Base-by-base conservation (phyloP, 140 eudicot genomes). In the Cichorium intybus region DNA sequence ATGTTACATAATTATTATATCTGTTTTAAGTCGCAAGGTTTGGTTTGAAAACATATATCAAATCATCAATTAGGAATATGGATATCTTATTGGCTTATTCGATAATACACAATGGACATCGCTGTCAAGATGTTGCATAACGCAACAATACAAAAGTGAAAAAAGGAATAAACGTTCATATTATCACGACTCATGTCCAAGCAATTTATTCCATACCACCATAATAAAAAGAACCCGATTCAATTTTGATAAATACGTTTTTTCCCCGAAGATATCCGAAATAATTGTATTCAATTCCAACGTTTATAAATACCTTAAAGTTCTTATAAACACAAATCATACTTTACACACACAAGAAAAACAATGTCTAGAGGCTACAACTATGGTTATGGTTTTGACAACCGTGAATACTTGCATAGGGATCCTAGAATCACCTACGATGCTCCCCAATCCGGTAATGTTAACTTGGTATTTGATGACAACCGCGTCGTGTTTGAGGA, bases 211-310 rank as follows among this genome's bases (percentile, higher is more conserved):
- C 81, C 24, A 5, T 47, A 1, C 29, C 62, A 26, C 62, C 71
- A 68, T 64, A 50, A 70, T 57, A 46, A 49, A 20, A 12, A 43
- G 87, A 78, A 82, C 68, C 17, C 18, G 68, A 78, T 82, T 66
- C 87, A 41, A 29, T 52, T 27, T 16, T 0, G 49, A 41, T 29
- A 68, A 70, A 7, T 56, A 60, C 20, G 29, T 61, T 77, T 18
- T 45, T 23, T 35, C 54, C 20, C 23, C 1, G n/a, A n/a, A n/a
- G n/a, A 74, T 52, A 45, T 56, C 29, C 52, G 15, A 6, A 43
- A 49, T n/a, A 52, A 43, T 15, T 29, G 9, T 12, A 20, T 34
- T 16, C 46, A 2, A 3, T 34, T 12, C 4, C 0, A 12, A 0
- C 5, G 41, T 58, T 79, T 82, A 74, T 78, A 82, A 78, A 73